Evolutionary conservation across 1,139 yeast genomes (phyloP).

Genomic region (Tardiomyces digboiensis): DNA sequence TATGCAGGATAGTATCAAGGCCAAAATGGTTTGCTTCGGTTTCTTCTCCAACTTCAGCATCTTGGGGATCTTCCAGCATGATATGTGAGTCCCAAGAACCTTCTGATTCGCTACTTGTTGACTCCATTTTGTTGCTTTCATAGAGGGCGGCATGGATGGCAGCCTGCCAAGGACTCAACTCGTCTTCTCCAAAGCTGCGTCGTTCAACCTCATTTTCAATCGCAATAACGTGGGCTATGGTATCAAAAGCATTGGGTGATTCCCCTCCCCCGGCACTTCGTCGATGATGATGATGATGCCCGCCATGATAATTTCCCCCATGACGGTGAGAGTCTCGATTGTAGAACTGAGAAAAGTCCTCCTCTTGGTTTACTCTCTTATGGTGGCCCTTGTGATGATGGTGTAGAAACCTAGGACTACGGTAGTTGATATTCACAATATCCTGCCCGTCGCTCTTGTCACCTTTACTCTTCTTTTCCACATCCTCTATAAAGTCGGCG

Average conservation of each 20-base stretch:
- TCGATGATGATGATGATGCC: not conserved
- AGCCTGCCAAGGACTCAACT: not conserved
- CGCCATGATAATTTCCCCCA: not conserved
- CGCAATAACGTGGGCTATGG: not conserved
- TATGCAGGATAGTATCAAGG: not conserved
- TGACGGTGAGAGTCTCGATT: not conserved
- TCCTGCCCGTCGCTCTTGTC: not conserved
- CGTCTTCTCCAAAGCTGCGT: not conserved
- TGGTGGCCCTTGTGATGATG: not conserved
- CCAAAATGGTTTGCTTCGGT: not conserved
- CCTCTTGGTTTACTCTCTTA: not conserved
- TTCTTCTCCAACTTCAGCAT: not conserved
- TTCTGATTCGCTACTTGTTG: not conserved
- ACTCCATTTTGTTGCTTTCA: not conserved
- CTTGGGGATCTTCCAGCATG: not conserved
- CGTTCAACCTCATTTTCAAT: not conserved
- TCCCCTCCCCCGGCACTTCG: not conserved
- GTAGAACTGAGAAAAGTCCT: not conserved
- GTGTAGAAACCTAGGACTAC: not conserved
- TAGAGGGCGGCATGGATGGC: not conserved
- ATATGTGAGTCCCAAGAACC: not conserved
- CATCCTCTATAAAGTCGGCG: not conserved
- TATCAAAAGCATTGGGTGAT: not conserved
- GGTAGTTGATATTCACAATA: not conserved
- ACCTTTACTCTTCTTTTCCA: not conserved